A percentile compares a stretch with the other conserved stretches of the same genome.
Evolutionary conservation across 1,284 basidiomycete genomes (phyloP).

Genomic region (Ustilago curta): DNA sequence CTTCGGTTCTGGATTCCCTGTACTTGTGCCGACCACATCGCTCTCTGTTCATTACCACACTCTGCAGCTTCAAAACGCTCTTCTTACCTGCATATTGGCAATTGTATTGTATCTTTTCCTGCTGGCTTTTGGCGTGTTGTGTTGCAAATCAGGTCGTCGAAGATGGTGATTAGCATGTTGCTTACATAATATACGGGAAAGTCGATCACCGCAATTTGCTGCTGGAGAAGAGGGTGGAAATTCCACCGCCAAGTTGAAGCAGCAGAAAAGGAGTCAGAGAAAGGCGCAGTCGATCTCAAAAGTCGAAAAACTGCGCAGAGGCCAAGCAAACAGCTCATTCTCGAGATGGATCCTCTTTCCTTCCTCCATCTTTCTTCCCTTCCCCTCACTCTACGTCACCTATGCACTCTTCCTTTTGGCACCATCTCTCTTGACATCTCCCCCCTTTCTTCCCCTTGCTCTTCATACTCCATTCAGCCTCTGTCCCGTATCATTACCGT

Average conservation of each 20-base stretch:
- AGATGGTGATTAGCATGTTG: background rate
- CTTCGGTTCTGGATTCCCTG: constrained; percentile 6
- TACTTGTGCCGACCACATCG: background rate
- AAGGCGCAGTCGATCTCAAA: background rate
- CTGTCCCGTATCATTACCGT: background rate
- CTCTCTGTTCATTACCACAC: background rate
- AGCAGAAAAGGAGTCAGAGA: background rate
- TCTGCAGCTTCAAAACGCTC: constrained; percentile 10
- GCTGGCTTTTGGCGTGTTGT: background rate
- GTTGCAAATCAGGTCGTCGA: background rate
- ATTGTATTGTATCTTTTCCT: constrained; percentile 30
- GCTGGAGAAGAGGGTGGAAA: constrained; percentile 8
- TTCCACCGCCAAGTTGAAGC: background rate
- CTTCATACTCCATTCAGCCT: background rate
- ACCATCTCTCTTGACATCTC: background rate
- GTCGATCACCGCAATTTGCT: constrained; percentile 10
- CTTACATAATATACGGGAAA: constrained; percentile 16
- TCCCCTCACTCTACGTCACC: background rate
- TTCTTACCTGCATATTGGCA: constrained; percentile 18
- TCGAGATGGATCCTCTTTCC: no score
- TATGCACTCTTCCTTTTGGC: background rate
- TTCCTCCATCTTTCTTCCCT: background rate
- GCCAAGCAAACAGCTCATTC: background rate
- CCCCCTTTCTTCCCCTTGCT: background rate
- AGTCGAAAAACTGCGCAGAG: constrained; percentile 7